These are phyloP conservation scores for Fraxinus latifolia DNA, from an alignment of 305 asterid genomes.

Conservation along the genomic window DNA sequence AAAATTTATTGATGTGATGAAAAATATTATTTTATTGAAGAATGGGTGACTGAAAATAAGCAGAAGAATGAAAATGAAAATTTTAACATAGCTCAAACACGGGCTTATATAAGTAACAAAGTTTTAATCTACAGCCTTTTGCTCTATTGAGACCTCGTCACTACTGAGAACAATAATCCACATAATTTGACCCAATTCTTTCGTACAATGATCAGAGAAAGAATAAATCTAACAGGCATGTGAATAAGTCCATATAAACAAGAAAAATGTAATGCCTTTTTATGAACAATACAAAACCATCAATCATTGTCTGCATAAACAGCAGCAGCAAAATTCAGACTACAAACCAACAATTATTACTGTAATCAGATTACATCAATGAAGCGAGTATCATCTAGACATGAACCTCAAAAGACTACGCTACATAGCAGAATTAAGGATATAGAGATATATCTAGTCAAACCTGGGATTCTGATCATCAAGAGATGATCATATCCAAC, in stretches of 20 bases:
- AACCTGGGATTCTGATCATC: constrained; percentile 42
- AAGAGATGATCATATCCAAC: constrained; percentile 40
- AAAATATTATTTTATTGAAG: no score
- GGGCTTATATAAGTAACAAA: background rate
- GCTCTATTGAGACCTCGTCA: background rate
- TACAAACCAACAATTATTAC: background rate
- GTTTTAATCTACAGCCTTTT: background rate
- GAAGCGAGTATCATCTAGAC: constrained; percentile 26
- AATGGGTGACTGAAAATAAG: no score
- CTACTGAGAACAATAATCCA: background rate
- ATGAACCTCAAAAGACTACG: constrained; percentile 28
- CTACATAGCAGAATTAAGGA: background rate
- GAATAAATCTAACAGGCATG: background rate
- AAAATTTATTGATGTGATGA: no score
- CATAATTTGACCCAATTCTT: background rate
- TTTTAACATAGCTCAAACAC: no score
- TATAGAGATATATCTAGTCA: background rate
- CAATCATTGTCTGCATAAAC: background rate
- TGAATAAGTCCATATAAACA: background rate
- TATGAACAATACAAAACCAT: background rate
- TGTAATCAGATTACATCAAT: background rate
- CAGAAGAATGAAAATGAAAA: no score
- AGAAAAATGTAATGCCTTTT: background rate
- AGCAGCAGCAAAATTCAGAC: background rate
- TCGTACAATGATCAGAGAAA: background rate